Base-by-base conservation (phyloP, 768 basidiomycete genomes). In the Leccinum imitatum region DNA sequence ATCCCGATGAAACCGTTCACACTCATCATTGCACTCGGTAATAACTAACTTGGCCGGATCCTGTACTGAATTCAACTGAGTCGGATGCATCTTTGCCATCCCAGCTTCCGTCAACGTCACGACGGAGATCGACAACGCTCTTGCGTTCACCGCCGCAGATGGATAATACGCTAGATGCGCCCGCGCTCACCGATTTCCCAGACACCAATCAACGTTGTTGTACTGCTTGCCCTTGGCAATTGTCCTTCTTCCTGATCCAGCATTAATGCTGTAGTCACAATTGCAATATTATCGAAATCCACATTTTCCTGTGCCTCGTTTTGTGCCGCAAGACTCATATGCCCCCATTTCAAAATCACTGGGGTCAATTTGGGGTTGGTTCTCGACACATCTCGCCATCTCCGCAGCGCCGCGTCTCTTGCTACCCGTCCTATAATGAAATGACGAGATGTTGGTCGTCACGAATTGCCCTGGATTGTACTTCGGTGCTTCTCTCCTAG, bases 401-500 rank as follows among this genome's bases (percentile, higher is more conserved):
- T 71, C 67, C 69, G 65, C 67, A 67, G 44, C 56, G 53, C 67
- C 66, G 41, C 41, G 59, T 69, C 54, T 56, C 21, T 56, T 8
- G 47, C 13, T 23, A 48, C 17, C 48, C 58, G 52, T 48, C 59
- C 35, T 50, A 64, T 61, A 64, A 70, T 68, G 69, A 70, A 67
- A 59, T 69, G 50, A 70, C 68, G 68, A 65, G 66, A 70, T 56
- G 15, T 54, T 56, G 66, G 13, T 35, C 53, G 58, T 52, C 39
- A 57, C 58, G n/a, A 59, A 56, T 50, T 58, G 48, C 50, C 64
- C 69, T 66, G 59, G 62, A 67, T 69, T 53, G 66, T 52, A 64
- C 59, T 62, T 66, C 59, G 7, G 19, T 44, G 30, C 69, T 69
- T 71, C 65, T 62, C 51, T 71, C 65, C 67, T 67, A 69, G 65